Conservation (phyloP, 441 rosid genomes). For the Metrosideros polymorpha region DNA sequence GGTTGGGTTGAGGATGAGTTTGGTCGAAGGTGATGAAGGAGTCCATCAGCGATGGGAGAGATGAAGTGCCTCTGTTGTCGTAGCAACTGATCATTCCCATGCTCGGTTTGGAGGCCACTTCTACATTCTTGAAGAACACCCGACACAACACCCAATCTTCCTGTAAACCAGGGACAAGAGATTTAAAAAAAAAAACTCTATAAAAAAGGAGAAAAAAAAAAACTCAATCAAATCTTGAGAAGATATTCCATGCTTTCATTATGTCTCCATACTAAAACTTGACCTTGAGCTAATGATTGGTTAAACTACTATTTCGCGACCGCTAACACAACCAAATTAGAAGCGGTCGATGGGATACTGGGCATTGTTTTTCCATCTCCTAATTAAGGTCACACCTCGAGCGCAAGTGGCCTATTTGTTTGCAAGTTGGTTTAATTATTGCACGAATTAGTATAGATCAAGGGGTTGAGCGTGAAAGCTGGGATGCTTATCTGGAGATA, state of each 20-base stretch:
- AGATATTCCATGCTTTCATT: neutral
- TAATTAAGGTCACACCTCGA: neutral
- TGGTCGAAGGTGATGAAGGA: constrained; percentile 39
- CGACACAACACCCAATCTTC: constrained; percentile 69
- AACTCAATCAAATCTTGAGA: neutral
- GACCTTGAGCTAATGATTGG: neutral
- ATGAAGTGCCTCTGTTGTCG: constrained; percentile 22
- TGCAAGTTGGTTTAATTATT: neutral
- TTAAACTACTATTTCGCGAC: neutral
- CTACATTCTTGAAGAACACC: constrained; percentile 35
- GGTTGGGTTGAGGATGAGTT: constrained; percentile 10
- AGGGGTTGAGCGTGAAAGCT: neutral
- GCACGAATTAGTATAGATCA: neutral
- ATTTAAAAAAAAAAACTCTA: neutral
- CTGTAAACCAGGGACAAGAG: constrained; percentile 11
- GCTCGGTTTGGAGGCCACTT: constrained; percentile 16
- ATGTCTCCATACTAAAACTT: neutral
- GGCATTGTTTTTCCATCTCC: neutral
- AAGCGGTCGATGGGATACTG: neutral
- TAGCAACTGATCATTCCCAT: constrained; percentile 20
- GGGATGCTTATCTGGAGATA: neutral
- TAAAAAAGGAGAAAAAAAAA: neutral
- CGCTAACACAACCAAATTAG: neutral
- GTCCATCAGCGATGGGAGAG: constrained; percentile 39
- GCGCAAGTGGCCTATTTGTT: neutral